These are phyloP conservation scores for Candida pseudoviswanathii DNA, from an alignment of 1,139 yeast species.

Conservation along the genomic window DNA sequence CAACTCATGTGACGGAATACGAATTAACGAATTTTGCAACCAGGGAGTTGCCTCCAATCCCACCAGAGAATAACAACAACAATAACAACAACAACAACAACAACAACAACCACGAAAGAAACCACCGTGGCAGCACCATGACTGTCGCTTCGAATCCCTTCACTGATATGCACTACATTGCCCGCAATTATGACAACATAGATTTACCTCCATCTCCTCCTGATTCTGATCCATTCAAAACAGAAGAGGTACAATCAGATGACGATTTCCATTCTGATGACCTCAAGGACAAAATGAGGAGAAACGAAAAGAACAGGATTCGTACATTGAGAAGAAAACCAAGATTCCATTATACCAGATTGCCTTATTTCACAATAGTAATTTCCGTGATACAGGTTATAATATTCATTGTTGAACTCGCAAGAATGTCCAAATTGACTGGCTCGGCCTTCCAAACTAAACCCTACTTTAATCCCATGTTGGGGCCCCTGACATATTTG, in stretches of 20 bases:
- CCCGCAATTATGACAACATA: conserved; percentile 10
- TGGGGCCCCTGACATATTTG: conserved; percentile 75
- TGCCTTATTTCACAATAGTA: conserved; percentile 50
- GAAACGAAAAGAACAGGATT: conserved; percentile 30
- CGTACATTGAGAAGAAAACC: conserved; percentile 33
- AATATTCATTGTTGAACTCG: conserved; percentile 71
- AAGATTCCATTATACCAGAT: conserved; percentile 45
- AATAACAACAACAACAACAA: background rate
- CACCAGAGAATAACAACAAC: background rate
- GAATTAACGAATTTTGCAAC: conserved; percentile 11
- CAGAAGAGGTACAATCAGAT: conserved; percentile 4
- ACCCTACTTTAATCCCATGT: conserved; percentile 78
- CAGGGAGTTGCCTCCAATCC: conserved; percentile 15
- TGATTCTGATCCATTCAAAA: conserved; percentile 14
- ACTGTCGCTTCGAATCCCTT: conserved; percentile 10
- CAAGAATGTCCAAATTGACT: conserved; percentile 58
- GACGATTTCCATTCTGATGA: conserved; percentile 10
- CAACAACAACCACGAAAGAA: background rate
- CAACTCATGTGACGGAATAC: conserved; percentile 4
- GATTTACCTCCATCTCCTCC: conserved; percentile 12
- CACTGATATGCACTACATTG: conserved; percentile 6
- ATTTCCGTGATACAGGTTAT: conserved; percentile 54
- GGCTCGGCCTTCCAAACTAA: conserved; percentile 70
- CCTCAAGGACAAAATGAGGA: conserved; percentile 18
- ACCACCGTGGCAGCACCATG: background rate